phyloP scores from a whole-genome alignment of 164 flowering plant genomes.

The Vitis rotundifolia region DNA sequence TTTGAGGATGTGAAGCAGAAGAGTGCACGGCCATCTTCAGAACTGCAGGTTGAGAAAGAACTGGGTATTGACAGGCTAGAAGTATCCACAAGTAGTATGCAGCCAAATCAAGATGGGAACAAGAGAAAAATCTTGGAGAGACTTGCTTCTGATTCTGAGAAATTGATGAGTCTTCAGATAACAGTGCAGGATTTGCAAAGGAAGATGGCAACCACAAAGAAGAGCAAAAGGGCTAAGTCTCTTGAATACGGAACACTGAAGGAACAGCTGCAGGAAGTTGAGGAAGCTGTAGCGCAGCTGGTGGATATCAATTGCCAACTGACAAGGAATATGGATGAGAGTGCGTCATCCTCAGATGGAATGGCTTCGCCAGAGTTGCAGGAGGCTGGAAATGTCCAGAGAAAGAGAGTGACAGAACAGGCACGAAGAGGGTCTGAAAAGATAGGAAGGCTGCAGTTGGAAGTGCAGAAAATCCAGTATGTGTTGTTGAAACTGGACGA shows the following conservation, averaged over 20 bases:
- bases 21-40: constrained; percentile 28
- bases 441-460: constrained; percentile 78
- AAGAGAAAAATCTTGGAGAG: constrained; percentile 48
- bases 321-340: constrained; percentile 31
- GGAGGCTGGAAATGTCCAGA: constrained; percentile 29
- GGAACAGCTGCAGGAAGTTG: constrained; percentile 48
- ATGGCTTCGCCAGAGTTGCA: constrained; percentile 21
- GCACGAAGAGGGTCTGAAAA: constrained; percentile 73
- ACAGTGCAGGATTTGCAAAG: constrained; percentile 42
- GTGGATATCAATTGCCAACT: constrained; percentile 37
- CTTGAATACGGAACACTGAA: constrained; percentile 37
- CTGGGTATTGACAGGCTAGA: constrained; percentile 50
- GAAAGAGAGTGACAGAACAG: constrained; percentile 49
- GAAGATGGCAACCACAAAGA: constrained; percentile 38
- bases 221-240: constrained; percentile 24
- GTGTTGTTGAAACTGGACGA: constrained; percentile 58
- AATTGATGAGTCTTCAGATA: constrained; percentile 39
- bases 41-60: constrained; percentile 43
- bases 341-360: constrained; percentile 15
- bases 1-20: constrained; percentile 12
- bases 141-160: constrained; percentile 55
- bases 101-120: constrained; percentile 21
- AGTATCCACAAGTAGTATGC: constrained; percentile 19
- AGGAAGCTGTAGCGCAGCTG: constrained; percentile 44
- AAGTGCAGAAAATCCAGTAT: constrained; percentile 73